These are phyloP conservation scores for Blastobotrys petasosporus DNA, from an alignment of 1,139 yeast species.

Conservation along the genomic window DNA sequence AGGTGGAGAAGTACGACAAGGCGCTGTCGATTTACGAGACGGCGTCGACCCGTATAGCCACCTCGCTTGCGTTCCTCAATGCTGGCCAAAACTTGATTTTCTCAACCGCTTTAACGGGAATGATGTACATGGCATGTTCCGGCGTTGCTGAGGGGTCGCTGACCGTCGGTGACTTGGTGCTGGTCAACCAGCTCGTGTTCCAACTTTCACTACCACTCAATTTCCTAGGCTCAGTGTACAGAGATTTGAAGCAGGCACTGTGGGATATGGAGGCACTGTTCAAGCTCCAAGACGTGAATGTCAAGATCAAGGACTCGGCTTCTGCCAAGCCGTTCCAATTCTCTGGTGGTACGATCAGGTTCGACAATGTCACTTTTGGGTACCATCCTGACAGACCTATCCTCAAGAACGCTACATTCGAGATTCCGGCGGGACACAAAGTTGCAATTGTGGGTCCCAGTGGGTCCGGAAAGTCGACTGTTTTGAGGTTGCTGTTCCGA, in stretches of 20 bases:
- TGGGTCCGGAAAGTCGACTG: constrained; percentile 93
- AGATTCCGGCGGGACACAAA: constrained; percentile 84
- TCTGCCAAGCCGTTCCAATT: constrained; percentile 55
- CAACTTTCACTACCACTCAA: constrained; percentile 92
- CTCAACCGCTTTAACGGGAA: constrained; percentile 84
- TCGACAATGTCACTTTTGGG: constrained; percentile 91
- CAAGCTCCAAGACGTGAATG: constrained; percentile 58
- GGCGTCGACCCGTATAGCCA: constrained; percentile 82
- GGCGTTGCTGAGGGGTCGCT: constrained; percentile 79
- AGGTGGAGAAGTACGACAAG: constrained; percentile 71
- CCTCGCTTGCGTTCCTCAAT: constrained; percentile 83
- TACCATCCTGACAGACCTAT: constrained; percentile 87
- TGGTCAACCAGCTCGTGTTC: constrained; percentile 91
- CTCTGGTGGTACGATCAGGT: constrained; percentile 63
- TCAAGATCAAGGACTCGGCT: constrained; percentile 56
- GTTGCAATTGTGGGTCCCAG: constrained; percentile 95
- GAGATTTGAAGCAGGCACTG: constrained; percentile 86
- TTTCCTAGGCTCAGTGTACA: constrained; percentile 88
- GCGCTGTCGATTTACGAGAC: constrained; percentile 72
- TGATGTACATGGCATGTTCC: constrained; percentile 99
- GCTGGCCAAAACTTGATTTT: constrained; percentile 91
- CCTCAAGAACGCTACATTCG: constrained; percentile 69
- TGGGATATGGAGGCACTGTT: constrained; percentile 28
- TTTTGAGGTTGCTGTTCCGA: constrained; percentile 74
- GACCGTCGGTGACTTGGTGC: constrained; percentile 93